phyloP scores from a whole-genome alignment of 2,329 filamentous ascomycete species.

The Trichocomaceae sp. region DNA sequence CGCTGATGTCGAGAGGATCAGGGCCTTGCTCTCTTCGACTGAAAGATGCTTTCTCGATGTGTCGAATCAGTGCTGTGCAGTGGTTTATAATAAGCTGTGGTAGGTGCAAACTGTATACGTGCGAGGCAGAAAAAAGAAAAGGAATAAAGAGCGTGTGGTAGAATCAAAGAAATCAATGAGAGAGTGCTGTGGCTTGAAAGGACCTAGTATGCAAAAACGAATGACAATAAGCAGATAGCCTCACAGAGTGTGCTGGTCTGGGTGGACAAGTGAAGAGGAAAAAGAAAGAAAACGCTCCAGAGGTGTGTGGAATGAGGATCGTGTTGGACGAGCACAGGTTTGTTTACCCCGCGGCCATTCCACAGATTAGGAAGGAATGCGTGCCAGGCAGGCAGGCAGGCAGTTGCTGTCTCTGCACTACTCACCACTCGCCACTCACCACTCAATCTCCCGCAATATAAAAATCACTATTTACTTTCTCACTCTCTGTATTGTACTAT shows the following conservation, averaged over 20 bases:
- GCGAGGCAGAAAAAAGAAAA: background rate
- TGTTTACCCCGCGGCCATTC: slow-evolving; percentile 13
- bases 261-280: slow-evolving; percentile 17
- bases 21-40: background rate
- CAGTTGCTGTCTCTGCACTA: background rate
- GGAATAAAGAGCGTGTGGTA: background rate
- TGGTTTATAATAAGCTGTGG: background rate
- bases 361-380: slow-evolving; percentile 6
- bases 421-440: background rate
- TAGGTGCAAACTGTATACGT: background rate
- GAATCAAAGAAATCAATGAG: background rate
- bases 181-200: background rate
- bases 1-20: background rate
- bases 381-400: background rate
- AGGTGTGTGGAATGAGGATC: background rate
- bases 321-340: background rate
- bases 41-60: background rate
- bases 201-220: background rate
- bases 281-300: slow-evolving; percentile 13
- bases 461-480: background rate
- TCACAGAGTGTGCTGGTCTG: background rate
- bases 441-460: too few relatives aligned
- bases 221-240: background rate
- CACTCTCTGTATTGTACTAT: background rate
- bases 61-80: background rate